These are phyloP conservation scores for Eucalyptus polybractea DNA, from an alignment of 345 rosid species.

Conservation along the genomic window DNA sequence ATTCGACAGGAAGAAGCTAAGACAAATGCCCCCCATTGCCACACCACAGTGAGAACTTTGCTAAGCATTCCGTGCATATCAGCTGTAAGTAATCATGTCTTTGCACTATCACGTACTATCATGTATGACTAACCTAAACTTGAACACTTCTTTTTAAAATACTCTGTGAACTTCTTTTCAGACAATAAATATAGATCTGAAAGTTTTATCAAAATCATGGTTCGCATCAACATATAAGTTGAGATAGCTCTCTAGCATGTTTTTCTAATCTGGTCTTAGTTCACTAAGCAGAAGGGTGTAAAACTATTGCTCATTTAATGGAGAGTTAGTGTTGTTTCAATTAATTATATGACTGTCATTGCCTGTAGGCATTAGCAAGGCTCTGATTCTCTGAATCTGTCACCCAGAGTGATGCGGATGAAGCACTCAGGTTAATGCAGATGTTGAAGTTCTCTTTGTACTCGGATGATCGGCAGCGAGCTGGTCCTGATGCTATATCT, in stretches of 20 bases:
- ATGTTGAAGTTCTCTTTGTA: conserved; percentile 96
- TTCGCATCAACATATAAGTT: background rate
- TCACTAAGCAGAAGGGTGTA: background rate
- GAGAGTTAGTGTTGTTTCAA: background rate
- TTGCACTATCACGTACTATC: background rate
- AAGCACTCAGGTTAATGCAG: conserved; percentile 95
- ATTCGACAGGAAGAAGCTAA: conserved; percentile 97
- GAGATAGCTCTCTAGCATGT: background rate
- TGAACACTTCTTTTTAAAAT: background rate
- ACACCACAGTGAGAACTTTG: conserved; percentile 86
- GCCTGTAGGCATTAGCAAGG: conserved; percentile 77
- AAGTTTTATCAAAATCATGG: background rate
- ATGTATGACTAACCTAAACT: background rate
- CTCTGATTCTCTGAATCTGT: conserved; percentile 87
- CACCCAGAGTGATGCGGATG: conserved; percentile 97
- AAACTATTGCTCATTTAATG: background rate
- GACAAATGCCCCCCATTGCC: conserved; percentile 79
- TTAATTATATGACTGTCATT: background rate
- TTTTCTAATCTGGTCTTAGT: background rate
- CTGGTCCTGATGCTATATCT: conserved; percentile 96
- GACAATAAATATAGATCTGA: background rate
- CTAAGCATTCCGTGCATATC: conserved; percentile 92
- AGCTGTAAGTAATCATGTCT: conserved; percentile 44
- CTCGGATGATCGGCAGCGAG: conserved; percentile 71
- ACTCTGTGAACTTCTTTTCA: background rate